phyloP scores from a whole-genome alignment of 768 basidiomycete genomes.

The Saitozyma sp. region DNA sequence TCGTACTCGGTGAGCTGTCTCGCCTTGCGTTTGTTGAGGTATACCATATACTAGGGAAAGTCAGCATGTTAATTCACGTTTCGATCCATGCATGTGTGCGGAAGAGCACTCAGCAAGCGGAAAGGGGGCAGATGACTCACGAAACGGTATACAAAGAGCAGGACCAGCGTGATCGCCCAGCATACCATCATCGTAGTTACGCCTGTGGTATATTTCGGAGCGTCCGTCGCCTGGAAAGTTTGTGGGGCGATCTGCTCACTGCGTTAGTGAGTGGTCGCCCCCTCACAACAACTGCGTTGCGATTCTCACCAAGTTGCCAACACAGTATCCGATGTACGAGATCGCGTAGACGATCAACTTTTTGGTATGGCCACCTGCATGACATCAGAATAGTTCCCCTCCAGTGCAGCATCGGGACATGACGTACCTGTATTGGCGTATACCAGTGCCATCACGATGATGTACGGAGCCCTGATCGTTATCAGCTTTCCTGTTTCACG shows the following conservation, averaged over 20 bases:
- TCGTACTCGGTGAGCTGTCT: constrained; percentile 7
- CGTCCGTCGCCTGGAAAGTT: constrained; percentile 32
- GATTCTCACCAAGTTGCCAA: constrained; percentile 44
- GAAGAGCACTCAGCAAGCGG: no score
- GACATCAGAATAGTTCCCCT: no score
- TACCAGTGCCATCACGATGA: constrained; percentile 26
- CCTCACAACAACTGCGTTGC: no score
- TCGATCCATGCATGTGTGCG: no score
- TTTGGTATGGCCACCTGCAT: constrained; percentile 28
- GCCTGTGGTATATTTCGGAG: constrained; percentile 34
- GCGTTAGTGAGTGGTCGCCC: no score
- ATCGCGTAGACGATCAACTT: constrained; percentile 33
- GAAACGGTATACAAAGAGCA: constrained; percentile 7
- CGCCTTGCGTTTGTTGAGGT: no score
- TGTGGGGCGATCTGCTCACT: constrained; percentile 27
- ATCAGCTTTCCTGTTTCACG: no score
- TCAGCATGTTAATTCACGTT: no score
- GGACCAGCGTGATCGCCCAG: constrained; percentile 4
- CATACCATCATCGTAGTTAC: constrained; percentile 1
- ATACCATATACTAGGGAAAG: not conserved
- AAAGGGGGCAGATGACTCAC: no score
- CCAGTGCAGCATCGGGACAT: no score
- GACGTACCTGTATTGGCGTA: constrained; percentile 23
- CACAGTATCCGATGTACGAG: constrained; percentile 45
- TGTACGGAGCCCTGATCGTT: constrained; percentile 17